Base-by-base conservation (phyloP, 345 rosid species). In the Eucalyptus caleyi region DNA sequence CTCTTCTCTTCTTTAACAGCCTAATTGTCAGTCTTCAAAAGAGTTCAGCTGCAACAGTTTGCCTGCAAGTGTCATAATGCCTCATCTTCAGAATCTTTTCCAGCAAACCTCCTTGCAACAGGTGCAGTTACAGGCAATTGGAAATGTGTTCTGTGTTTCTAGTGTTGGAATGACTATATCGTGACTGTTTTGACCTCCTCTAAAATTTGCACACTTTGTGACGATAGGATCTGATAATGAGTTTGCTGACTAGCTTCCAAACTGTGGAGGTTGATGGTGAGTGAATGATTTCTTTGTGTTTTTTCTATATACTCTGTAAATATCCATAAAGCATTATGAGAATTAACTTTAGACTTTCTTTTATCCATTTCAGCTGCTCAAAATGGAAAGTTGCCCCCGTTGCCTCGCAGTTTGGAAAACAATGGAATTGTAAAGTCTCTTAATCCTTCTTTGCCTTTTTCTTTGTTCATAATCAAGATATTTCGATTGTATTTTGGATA, bases 91-190 rank as follows among this genome's bases (percentile, higher is more conserved):
- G 94, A 95, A 95, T 94, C 93, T 98, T 50, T 92, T 95, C 65
- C 98, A 96, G 95, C 99, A 98, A 92, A 97, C 93, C 90, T 90
- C 99, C 60, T 60, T 93, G 91, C 99, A 98, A 92, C 99, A 97
- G 97, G 99, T 98, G 53, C 86, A n/a, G 44, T 15, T 37, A 77
- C 88, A 37, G 23, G 67, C 69, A 87, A 37, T 50, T 56, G 72
- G 59, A 56, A 19, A 7, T 30, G 72, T n/a, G 67, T 37, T 42
- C 62, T 87, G n/a, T 30, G 42, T 40, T 56, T 87, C n/a, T 26
- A 8, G 49, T 53, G 67, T 37, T 87, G 88, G 47, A 40, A 53
- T 87, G 32, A 37, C 45, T 37, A 87, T 51, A 56, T 42, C 42
- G 27, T 6, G 67, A 87, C n/a, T 34, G 11, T 87, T 87, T 44